These are phyloP conservation scores for Trichophyton equinum DNA, from an alignment of 2,329 filamentous ascomycete genomes.

Conservation along the genomic window DNA sequence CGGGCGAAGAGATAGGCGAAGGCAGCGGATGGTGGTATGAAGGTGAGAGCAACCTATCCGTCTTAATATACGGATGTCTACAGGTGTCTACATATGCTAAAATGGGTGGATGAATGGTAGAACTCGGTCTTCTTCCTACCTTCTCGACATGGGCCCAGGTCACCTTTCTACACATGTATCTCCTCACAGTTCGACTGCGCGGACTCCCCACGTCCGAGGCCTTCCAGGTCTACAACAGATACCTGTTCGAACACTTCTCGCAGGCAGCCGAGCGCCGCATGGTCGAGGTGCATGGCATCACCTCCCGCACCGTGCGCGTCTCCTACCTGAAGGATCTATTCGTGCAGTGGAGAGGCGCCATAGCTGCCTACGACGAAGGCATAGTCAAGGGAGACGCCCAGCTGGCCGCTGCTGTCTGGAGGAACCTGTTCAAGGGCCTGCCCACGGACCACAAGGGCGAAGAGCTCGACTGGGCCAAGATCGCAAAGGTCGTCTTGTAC, in stretches of 20 bases:
- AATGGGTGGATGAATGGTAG: slow-evolving; percentile 33
- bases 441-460: slow-evolving; percentile 29
- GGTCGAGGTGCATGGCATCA: slow-evolving; percentile 36
- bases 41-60: slow-evolving; percentile 37
- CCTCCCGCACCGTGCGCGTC: slow-evolving; percentile 43
- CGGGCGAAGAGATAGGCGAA: slow-evolving; percentile 71
- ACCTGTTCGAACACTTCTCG: slow-evolving; percentile 86
- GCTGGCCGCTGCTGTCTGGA: slow-evolving; percentile 63
- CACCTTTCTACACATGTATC: slow-evolving; percentile 91
- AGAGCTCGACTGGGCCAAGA: slow-evolving; percentile 47
- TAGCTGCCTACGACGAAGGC: slow-evolving; percentile 50
- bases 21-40: slow-evolving; percentile 70
- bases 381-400: slow-evolving; percentile 36
- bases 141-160: slow-evolving; percentile 96
- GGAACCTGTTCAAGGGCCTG: slow-evolving; percentile 74
- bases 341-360: slow-evolving; percentile 77
- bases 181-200: slow-evolving; percentile 71
- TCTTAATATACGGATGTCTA: neutral
- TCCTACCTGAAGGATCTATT: slow-evolving; percentile 74
- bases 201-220: slow-evolving; percentile 55
- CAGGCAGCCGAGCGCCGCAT: slow-evolving; percentile 58
- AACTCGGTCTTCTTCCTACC: slow-evolving; percentile 65
- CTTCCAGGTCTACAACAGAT: slow-evolving; percentile 69
- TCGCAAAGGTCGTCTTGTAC: slow-evolving; percentile 52
- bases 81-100: neutral